Evolutionary conservation across 495 filamentous ascomycete species (phyloP).

Genomic region (Niebla homalea): DNA sequence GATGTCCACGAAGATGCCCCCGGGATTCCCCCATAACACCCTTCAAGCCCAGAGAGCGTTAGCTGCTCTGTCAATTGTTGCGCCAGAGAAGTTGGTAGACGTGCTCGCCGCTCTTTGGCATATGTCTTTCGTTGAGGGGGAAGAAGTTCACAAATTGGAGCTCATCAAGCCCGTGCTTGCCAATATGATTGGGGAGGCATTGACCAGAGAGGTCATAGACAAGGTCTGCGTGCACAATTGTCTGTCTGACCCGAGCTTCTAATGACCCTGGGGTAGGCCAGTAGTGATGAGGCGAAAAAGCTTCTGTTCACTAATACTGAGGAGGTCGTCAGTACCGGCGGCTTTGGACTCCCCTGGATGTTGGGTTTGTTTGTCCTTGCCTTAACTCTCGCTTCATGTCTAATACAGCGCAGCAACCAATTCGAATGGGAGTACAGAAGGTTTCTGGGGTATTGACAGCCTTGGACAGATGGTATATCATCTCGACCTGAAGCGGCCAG

Average conservation of each 20-base stretch:
- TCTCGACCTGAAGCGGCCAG: conserved; percentile 38
- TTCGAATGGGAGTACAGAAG: conserved; percentile 41
- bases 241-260: no score
- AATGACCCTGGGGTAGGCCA: conserved; percentile 2
- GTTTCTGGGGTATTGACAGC: conserved; percentile 61
- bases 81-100: conserved; percentile 30
- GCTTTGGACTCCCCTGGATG: conserved; percentile 65
- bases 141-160: conserved; percentile 35
- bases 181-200: conserved; percentile 36
- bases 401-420: conserved; percentile 31
- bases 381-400: not conserved
- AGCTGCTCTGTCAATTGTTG: conserved; percentile 11
- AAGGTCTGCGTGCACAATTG: conserved; percentile 16
- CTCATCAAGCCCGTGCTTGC: conserved; percentile 33
- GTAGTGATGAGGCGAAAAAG: conserved; percentile 40
- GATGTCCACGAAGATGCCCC: conserved; percentile 33
- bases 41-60: conserved; percentile 28
- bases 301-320: conserved; percentile 42
- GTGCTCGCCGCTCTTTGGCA: conserved; percentile 39
- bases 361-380: conserved; percentile 30
- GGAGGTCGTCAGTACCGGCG: conserved; percentile 42
- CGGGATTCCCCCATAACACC: conserved; percentile 48
- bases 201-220: conserved; percentile 29
- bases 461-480: conserved; percentile 50
- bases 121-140: conserved; percentile 44